Conservation (phyloP, 345 rosid species). For the Geranium brycei region DNA sequence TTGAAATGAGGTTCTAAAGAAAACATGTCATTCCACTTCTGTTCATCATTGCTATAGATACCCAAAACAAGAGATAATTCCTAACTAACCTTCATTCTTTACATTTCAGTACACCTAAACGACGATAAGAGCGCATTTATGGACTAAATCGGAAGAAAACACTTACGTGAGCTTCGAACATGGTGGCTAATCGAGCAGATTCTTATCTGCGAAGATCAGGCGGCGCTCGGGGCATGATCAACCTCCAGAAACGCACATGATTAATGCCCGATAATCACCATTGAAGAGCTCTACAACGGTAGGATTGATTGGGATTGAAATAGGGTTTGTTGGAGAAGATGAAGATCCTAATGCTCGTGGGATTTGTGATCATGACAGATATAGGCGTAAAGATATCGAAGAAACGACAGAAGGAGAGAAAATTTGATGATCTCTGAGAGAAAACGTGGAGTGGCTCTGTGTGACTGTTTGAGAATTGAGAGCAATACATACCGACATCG, state of each 20-base stretch:
- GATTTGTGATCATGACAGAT: not conserved
- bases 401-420: not conserved
- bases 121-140: not conserved
- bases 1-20: no score
- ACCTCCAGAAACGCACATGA: not conserved
- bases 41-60: no score
- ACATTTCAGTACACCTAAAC: no score
- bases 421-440: not conserved
- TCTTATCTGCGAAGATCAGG: not conserved
- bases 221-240: not conserved
- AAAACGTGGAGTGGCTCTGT: no score
- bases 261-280: not conserved
- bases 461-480: no score
- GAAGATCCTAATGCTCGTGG: not conserved
- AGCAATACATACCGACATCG: no score
- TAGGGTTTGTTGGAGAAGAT: not conserved
- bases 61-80: no score
- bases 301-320: not conserved
- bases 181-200: constrained; percentile 26
- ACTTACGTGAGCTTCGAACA: constrained; percentile 91
- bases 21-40: no score
- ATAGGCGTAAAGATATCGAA: not conserved
- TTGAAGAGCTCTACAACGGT: not conserved
- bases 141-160: not conserved
- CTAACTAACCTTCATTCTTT: no score